phyloP scores from a whole-genome alignment of 306 rosid species.

The Gynostemma pentaphyllum region DNA sequence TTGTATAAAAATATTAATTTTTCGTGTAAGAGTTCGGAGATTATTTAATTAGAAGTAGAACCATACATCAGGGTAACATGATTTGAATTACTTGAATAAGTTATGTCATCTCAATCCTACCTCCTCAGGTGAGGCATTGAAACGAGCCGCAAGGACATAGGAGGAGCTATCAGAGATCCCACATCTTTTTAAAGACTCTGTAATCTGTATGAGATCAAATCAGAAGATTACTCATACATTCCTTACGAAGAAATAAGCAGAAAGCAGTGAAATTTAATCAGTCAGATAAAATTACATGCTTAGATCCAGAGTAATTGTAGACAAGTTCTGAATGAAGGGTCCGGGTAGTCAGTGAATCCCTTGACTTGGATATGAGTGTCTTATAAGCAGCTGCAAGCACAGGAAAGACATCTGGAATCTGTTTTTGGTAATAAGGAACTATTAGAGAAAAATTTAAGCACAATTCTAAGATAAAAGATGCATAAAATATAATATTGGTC shows the following conservation, averaged over 20 bases:
- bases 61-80: background rate
- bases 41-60: background rate
- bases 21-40: background rate
- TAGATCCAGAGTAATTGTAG: conserved; percentile 82
- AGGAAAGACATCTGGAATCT: conserved; percentile 82
- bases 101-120: conserved; percentile 23
- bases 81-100: background rate
- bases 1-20: background rate
- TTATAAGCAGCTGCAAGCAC: conserved; percentile 74
- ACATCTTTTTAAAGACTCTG: conserved; percentile 82
- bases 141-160: conserved; percentile 67
- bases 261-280: background rate
- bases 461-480: conserved; percentile 4
- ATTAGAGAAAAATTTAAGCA: conserved; percentile 17
- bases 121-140: conserved; percentile 62
- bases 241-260: conserved; percentile 6
- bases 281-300: conserved; percentile 42
- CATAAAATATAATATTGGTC: too few species aligned
- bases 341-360: conserved; percentile 67
- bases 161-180: conserved; percentile 67
- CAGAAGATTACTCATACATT: conserved; percentile 15
- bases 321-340: conserved; percentile 95
- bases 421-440: conserved; percentile 20
- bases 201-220: conserved; percentile 40
- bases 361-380: conserved; percentile 57